Conservation (phyloP, 2,329 filamentous ascomycete species). For the Didymella segeticola region DNA sequence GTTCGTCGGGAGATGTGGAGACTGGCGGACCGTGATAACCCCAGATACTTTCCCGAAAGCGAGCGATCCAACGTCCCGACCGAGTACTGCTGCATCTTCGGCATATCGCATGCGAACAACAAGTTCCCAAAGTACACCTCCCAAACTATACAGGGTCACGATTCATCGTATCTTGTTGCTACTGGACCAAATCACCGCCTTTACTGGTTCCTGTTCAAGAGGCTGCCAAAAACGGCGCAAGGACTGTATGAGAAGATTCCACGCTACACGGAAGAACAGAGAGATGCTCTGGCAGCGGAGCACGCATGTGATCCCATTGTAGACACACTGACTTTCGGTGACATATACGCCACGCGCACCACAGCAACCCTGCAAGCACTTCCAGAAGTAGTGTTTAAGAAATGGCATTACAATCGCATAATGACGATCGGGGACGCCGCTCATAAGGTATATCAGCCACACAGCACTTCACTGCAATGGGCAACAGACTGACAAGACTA, state of each 20-base stretch:
- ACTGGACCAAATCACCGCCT: neutral
- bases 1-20: constrained; percentile 24
- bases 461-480: too few relatives aligned
- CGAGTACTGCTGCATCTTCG: constrained; percentile 1
- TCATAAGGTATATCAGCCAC: constrained; percentile 48
- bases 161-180: neutral
- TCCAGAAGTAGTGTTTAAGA: constrained; percentile 47
- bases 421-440: constrained; percentile 33
- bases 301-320: neutral
- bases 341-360: constrained; percentile 29
- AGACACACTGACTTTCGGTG: neutral
- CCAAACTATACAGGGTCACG: neutral
- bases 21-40: constrained; percentile 5
- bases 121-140: neutral
- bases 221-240: neutral
- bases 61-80: neutral
- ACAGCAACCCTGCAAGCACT: constrained; percentile 30
- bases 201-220: constrained; percentile 7
- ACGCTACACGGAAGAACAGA: neutral
- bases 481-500: neutral
- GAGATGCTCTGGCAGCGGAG: neutral
- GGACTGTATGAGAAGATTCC: neutral
- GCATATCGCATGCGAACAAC: neutral
- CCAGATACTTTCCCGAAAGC: neutral
- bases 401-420: constrained; percentile 51